Conservation (phyloP, 768 basidiomycete species). For the Hericium erinaceus region DNA sequence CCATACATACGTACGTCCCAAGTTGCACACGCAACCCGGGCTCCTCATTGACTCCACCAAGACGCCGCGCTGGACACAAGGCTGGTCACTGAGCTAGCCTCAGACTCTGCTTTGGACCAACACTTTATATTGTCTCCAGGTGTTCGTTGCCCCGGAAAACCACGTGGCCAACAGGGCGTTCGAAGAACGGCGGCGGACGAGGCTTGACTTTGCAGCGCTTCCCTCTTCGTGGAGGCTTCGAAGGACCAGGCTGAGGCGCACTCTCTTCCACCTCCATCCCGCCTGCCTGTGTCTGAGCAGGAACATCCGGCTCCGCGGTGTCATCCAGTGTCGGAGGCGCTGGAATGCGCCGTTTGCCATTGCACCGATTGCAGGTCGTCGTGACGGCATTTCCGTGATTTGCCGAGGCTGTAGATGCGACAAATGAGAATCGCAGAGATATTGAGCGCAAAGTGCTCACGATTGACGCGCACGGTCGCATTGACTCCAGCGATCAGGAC, state of each 20-base stretch:
- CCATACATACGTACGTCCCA: too few relatives aligned
- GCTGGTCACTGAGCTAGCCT: too few relatives aligned
- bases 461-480: constrained; percentile 52
- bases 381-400: constrained; percentile 46
- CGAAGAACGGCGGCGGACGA: constrained; percentile 52
- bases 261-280: neutral
- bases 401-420: constrained; percentile 26
- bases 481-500: constrained; percentile 64
- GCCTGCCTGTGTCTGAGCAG: neutral
- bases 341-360: constrained; percentile 53
- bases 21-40: too few relatives aligned
- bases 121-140: neutral
- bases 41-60: too few relatives aligned
- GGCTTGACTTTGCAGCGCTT: constrained; percentile 21
- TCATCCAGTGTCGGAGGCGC: constrained; percentile 40
- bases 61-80: too few relatives aligned
- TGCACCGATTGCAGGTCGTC: constrained; percentile 53
- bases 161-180: constrained; percentile 50
- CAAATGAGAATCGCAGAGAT: constrained; percentile 15
- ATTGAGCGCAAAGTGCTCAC: constrained; percentile 30
- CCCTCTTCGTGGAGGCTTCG: constrained; percentile 4
- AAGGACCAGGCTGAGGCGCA: neutral
- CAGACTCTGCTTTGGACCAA: too few relatives aligned
- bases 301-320: neutral
- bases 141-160: constrained; percentile 56